Conservation (phyloP, 2,329 filamentous ascomycete species). For the Fusarium sarcochroum region DNA sequence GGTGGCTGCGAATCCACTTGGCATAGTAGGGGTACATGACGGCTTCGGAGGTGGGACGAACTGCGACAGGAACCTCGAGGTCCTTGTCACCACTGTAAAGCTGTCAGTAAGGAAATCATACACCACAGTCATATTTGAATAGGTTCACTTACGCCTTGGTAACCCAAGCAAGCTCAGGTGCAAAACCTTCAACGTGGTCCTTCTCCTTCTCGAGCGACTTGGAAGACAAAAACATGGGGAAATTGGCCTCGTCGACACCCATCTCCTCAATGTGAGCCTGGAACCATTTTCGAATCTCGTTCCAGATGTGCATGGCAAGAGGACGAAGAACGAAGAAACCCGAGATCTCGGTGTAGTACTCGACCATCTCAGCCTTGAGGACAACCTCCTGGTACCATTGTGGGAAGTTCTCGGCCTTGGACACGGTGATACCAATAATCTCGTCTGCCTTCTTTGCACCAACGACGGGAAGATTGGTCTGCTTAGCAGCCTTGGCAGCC, state of each 20-base stretch:
- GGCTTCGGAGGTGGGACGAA: conserved; percentile 77
- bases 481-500: conserved; percentile 73
- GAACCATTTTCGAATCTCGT: conserved; percentile 76
- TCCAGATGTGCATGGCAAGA: conserved; percentile 77
- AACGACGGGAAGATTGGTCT: conserved; percentile 64
- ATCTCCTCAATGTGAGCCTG: conserved; percentile 85
- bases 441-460: conserved; percentile 74
- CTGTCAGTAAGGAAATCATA: conserved; percentile 26
- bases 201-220: conserved; percentile 92
- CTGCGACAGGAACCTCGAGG: conserved; percentile 83
- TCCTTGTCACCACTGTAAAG: conserved; percentile 83
- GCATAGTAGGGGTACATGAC: conserved; percentile 98
- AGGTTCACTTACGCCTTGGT: conserved; percentile 76
- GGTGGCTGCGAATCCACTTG: conserved; percentile 96
- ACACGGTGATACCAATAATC: conserved; percentile 89
- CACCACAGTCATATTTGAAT: background rate
- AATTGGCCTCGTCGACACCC: conserved; percentile 95
- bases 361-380: conserved; percentile 96
- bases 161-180: conserved; percentile 91
- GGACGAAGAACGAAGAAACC: conserved; percentile 94
- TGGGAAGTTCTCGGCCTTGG: conserved; percentile 88
- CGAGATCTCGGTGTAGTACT: conserved; percentile 95
- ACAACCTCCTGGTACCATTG: conserved; percentile 99
- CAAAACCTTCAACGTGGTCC: conserved; percentile 98
- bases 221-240: conserved; percentile 94